Percentiles rank a stretch among this genome's conserved stretches.
Evolutionary conservation across 441 rosid genomes (phyloP).

Genomic region (Isatis lusitanica): DNA sequence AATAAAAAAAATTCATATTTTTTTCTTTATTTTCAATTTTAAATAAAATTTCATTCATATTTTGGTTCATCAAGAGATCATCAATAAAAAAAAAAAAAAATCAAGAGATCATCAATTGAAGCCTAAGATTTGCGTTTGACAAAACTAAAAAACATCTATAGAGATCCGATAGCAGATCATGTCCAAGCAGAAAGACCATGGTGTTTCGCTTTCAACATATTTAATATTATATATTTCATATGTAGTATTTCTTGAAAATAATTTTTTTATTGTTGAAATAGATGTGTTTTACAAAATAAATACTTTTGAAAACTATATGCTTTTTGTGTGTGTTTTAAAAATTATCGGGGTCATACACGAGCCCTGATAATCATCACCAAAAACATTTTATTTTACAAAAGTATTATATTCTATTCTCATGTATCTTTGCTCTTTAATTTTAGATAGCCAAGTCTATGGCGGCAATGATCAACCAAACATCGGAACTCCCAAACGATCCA

Average conservation of each 20-base stretch:
- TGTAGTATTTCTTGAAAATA: not conserved
- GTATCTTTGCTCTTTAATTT: not conserved
- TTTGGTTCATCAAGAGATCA: too few relatives aligned
- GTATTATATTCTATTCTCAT: not conserved
- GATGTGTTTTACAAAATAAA: not conserved
- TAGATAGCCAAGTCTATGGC: conserved; percentile 64
- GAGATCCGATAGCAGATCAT: not conserved
- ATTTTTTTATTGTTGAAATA: not conserved
- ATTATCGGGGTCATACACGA: not conserved
- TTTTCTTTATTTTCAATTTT: too few relatives aligned
- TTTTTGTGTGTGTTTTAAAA: not conserved
- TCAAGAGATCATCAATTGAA: too few relatives aligned
- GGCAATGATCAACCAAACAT: conserved; percentile 43
- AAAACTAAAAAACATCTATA: not conserved
- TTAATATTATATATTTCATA: not conserved
- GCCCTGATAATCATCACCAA: not conserved
- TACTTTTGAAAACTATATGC: not conserved
- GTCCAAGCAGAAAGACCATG: not conserved
- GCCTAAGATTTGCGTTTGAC: not conserved
- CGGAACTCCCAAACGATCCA: conserved; percentile 50
- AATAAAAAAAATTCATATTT: too few relatives aligned
- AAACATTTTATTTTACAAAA: not conserved
- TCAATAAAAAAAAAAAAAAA: too few relatives aligned
- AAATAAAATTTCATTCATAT: too few relatives aligned
- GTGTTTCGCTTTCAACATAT: not conserved